phyloP scores from a whole-genome alignment of 352 stramenopile species.

The Pseudoperonospora humuli region DNA sequence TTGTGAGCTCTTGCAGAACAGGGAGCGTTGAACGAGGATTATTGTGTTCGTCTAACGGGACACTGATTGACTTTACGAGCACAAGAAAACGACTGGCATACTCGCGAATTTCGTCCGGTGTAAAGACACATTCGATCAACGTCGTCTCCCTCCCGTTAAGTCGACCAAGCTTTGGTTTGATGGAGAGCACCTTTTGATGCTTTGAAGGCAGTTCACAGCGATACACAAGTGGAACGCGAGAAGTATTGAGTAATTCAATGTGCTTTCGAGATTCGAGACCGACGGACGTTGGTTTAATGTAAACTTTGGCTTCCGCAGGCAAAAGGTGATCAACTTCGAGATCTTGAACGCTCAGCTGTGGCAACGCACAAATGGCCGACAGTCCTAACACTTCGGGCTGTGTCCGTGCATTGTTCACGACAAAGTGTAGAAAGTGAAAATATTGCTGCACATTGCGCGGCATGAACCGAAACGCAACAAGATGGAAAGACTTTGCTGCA shows the following conservation, averaged over 20 bases:
- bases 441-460: constrained; percentile 44
- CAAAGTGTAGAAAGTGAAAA: constrained; percentile 34
- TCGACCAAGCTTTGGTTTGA: constrained; percentile 56
- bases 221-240: constrained; percentile 82
- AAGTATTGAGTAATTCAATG: constrained; percentile 67
- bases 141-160: too few species aligned
- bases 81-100: constrained; percentile 65
- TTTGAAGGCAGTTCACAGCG: constrained; percentile 62
- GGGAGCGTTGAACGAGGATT: too few species aligned
- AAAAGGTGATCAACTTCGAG: constrained; percentile 9
- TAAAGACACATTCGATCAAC: too few species aligned
- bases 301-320: constrained; percentile 37
- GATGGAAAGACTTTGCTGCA: constrained; percentile 63
- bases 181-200: constrained; percentile 48
- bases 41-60: constrained; percentile 30
- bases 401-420: constrained; percentile 71
- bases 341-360: constrained; percentile 49
- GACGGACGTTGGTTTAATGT: constrained; percentile 80
- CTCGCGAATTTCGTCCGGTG: too few species aligned
- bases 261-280: constrained; percentile 50
- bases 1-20: constrained; percentile 43
- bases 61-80: constrained; percentile 61
- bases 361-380: constrained; percentile 43
- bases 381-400: constrained; percentile 56
- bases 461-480: constrained; percentile 75